These are phyloP conservation scores for Leptosphaerulina australis DNA, from an alignment of 2,329 filamentous ascomycete genomes.

Conservation along the genomic window DNA sequence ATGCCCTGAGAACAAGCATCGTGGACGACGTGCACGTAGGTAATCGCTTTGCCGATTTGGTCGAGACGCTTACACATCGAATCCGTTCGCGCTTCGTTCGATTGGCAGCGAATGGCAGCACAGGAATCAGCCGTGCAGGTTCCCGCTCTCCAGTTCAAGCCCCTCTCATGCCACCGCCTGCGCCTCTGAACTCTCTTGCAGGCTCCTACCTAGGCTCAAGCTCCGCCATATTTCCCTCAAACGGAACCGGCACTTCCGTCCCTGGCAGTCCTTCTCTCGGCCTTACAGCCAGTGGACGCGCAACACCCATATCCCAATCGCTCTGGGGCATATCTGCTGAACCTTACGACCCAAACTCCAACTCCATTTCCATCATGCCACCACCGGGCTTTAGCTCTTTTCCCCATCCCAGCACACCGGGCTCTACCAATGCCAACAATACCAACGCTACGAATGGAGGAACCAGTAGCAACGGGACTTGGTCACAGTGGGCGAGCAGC, in stretches of 20 bases:
- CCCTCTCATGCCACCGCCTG: constrained; percentile 44
- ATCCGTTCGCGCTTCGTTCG: constrained; percentile 73
- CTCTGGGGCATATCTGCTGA: constrained; percentile 55
- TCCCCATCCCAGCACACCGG: constrained; percentile 14
- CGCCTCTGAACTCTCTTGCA: constrained; percentile 25
- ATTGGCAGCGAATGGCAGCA: constrained; percentile 57
- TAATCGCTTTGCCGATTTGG: constrained; percentile 81
- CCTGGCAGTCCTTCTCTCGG: constrained; percentile 37
- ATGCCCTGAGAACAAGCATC: constrained; percentile 75
- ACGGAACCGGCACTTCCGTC: constrained; percentile 26
- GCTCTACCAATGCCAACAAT: constrained; percentile 21
- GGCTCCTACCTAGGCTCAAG: constrained; percentile 22
- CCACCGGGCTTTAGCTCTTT: constrained; percentile 46
- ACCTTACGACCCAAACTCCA: constrained; percentile 52
- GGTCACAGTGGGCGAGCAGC: constrained; percentile 30
- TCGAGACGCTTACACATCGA: constrained; percentile 77
- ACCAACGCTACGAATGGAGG: constrained; percentile 20
- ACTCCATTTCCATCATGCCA: constrained; percentile 56
- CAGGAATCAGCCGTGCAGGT: constrained; percentile 48
- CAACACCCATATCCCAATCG: constrained; percentile 40
- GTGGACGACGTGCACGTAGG: constrained; percentile 86
- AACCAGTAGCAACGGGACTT: constrained; percentile 9
- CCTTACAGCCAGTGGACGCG: constrained; percentile 39
- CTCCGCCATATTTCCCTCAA: constrained; percentile 4
- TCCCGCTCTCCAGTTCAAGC: constrained; percentile 36